Base-by-base conservation (phyloP, 2,329 filamentous ascomycete genomes). In the Cordyceps javanica region DNA sequence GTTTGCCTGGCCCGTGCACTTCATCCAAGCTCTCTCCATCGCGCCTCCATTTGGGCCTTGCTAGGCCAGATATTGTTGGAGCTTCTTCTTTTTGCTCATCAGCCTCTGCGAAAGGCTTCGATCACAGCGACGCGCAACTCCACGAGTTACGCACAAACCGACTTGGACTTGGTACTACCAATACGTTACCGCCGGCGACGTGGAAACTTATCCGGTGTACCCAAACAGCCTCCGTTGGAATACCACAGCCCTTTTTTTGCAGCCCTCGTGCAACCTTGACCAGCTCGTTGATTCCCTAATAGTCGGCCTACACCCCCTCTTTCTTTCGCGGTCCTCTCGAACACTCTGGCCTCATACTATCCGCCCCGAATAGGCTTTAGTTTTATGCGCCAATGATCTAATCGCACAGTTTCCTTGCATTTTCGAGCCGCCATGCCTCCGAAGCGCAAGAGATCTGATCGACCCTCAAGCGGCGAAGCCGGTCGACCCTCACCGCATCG, bases 401-500 rank as follows among this genome's bases (percentile, higher is more conserved):
- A 65, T 44, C 42, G 49, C 36, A 45, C 34, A 57, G 50, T 34
- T 53, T 19, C 60, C 60, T 60, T 57, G 56, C 55, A 32, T 23
- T 59, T 56, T 61, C 63, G 62, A 60, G 61, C 65, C 67, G 66
- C 64, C 60, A 84, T 85, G 82, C 76, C 80, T 73, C 77, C 78
- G 28, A 85, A 85, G 72, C 77, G 82, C 65, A 85, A 85, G 77
- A 78, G 81, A 69, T 73, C 75, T 66, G 79, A 82, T 49, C 74
- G 81, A 62, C 70, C 70, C 53, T 72, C 73, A 5, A 44, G 53
- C 60, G 70, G 72, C 61, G 81, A 84, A 59, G 75, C 73, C 57
- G 72, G 72, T 61, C 77, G 85, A 60, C 83, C 83, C 21, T 80
- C 84, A 52, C 85, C 85, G 53, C 83, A 87, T 70, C 81, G 83